phyloP scores from a whole-genome alignment of 257 asterid genomes.

The Plantago ovata region DNA sequence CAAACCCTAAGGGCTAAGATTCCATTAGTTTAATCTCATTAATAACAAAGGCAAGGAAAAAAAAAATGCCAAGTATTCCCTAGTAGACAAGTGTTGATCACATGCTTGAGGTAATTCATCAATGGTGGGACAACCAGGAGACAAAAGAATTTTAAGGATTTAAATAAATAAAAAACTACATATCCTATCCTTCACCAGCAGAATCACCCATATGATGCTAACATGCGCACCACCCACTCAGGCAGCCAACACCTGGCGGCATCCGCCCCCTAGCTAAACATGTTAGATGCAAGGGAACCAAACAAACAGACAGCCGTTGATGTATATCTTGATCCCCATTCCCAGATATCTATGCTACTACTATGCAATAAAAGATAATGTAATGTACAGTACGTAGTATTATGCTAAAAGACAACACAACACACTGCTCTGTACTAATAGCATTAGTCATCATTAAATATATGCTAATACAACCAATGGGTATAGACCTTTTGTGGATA shows the following conservation, averaged over 20 bases:
- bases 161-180: background rate
- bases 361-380: background rate
- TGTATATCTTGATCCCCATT: constrained; percentile 19
- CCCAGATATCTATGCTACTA: constrained; percentile 27
- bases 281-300: constrained; percentile 36
- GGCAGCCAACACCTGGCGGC: constrained; percentile 31
- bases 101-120: constrained; percentile 12
- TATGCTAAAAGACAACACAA: constrained; percentile 6
- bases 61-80: no score
- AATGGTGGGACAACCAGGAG: constrained; percentile 14
- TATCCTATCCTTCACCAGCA: constrained; percentile 12
- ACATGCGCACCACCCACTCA: constrained; percentile 17
- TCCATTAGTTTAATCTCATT: background rate
- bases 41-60: no score
- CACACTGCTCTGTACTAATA: background rate
- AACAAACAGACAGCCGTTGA: constrained; percentile 23
- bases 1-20: constrained; percentile 1
- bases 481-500: constrained; percentile 17
- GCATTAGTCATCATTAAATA: background rate
- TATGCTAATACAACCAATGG: background rate
- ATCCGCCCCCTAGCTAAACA: constrained; percentile 17
- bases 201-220: constrained; percentile 16
- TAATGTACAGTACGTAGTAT: background rate
- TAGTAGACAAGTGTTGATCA: constrained; percentile 21
- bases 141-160: constrained; percentile 1